Evolutionary conservation across 345 rosid genomes (phyloP).

Genomic region (Nephelium lappaceum): DNA sequence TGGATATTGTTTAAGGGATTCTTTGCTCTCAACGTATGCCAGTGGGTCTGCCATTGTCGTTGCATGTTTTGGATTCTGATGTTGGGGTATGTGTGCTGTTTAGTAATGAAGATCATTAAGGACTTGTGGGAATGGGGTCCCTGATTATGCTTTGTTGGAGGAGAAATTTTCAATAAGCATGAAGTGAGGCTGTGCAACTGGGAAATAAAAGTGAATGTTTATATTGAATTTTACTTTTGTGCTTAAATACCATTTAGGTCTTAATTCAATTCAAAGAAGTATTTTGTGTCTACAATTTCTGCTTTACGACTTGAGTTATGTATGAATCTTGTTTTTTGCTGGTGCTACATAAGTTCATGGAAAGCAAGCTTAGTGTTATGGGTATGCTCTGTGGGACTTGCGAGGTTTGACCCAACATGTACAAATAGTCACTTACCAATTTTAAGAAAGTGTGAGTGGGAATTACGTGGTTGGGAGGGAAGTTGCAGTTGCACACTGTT

Average conservation of each 20-base stretch:
- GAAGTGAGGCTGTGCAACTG: background rate
- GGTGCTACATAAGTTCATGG: background rate
- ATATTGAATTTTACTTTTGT: background rate
- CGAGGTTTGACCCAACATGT: background rate
- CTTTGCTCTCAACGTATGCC: background rate
- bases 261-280: background rate
- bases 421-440: background rate
- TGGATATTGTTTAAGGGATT: background rate
- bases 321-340: background rate
- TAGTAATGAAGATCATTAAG: background rate
- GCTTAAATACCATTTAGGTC: background rate
- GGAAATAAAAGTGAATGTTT: background rate
- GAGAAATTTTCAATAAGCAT: background rate
- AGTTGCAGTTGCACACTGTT: background rate
- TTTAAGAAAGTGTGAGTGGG: background rate
- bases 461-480: background rate
- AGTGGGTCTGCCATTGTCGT: background rate
- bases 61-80: background rate
- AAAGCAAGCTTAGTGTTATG: background rate
- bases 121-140: background rate
- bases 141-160: background rate
- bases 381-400: background rate
- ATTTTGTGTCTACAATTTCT: background rate
- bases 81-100: background rate
- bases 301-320: background rate